These are phyloP conservation scores for Besnoitia besnoiti DNA, from an alignment of 169 alveolate genomes.

Conservation along the genomic window DNA sequence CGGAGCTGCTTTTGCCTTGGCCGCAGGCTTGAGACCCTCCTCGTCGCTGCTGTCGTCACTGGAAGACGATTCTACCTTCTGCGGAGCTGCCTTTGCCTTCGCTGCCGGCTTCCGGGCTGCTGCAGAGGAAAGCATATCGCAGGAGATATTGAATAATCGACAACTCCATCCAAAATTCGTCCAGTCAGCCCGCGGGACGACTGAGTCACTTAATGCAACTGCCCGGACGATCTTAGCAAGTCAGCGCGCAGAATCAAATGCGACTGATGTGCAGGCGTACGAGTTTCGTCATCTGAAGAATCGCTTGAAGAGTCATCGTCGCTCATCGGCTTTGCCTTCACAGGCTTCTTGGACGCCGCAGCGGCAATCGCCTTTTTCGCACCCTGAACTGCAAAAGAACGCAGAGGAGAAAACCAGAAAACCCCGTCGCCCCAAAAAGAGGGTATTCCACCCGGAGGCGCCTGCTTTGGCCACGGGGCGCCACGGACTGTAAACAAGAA, in stretches of 20 bases:
- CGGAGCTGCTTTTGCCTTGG: neutral
- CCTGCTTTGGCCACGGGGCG: too few relatives aligned
- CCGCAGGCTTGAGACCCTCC: neutral
- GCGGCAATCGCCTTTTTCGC: slow-evolving; percentile 27
- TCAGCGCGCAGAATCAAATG: too few relatives aligned
- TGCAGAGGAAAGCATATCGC: too few relatives aligned
- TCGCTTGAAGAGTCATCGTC: neutral
- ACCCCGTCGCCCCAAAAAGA: neutral
- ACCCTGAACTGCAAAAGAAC: neutral
- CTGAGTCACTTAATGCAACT: too few relatives aligned
- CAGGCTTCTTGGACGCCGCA: slow-evolving; percentile 1
- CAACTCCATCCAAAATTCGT: too few relatives aligned
- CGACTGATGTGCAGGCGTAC: neutral
- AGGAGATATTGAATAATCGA: too few relatives aligned
- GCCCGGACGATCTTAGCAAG: too few relatives aligned
- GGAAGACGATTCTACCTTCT: neutral
- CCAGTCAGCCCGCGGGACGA: too few relatives aligned
- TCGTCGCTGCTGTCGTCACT: neutral
- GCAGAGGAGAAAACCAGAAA: neutral
- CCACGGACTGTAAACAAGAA: too few relatives aligned
- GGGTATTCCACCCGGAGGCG: too few relatives aligned
- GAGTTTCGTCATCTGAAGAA: slow-evolving; percentile 25
- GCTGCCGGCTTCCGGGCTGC: neutral
- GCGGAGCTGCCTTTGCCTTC: neutral
- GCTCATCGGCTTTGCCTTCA: neutral